Evolutionary conservation across 352 stramenopile genomes (phyloP), one percentile per base, ranked within the genome.

Genomic region (Phytophthora europaea): DNA sequence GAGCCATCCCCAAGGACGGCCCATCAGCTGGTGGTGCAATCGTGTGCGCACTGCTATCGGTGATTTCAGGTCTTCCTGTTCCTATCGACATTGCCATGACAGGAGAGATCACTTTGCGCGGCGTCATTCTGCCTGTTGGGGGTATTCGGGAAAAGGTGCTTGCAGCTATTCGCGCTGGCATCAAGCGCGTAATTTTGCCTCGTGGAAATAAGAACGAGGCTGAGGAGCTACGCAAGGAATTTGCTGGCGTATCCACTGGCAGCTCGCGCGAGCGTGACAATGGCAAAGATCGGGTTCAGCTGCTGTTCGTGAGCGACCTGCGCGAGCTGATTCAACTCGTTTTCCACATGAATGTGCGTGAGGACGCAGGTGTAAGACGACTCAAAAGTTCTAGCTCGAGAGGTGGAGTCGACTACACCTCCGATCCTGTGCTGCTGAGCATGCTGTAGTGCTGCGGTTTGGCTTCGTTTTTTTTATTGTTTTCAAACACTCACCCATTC

Each of bases 131-230:
- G n/a, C 91, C 93, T 2, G 90, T 98, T 38, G 91, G 92, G n/a
- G 93, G 92, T 20, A 94, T 98, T 54, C 91, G 93, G 20, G 91
- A 98, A 61, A 98, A 98, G 76, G 87, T 97, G 18, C 72, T 98
- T 13, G 91, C 91, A 31, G 93, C 93, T 23, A 91, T 94, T 66
- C 86, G 90, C 16, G 92, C 90, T 18, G 92, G 91, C 3, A 94
- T 98, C 65, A 90, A 88, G 66, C 90, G 87, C 31, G 79, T 97
- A 15, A 84, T 97, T 28, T 64, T 96, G 20, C 90, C 90, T 3
- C 80, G 81, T 45, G 87, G 83, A 40, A 97, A 97, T 63, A 71
- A 88, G 57, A 82, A 80, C 52, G 90, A 97, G 65, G 84, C 86
- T 7, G 81, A 93, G 23, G 88, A 94, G 60, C 75, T 95, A 9